phyloP scores from a whole-genome alignment of 768 basidiomycete genomes.

The Termitomyces titanicus region DNA sequence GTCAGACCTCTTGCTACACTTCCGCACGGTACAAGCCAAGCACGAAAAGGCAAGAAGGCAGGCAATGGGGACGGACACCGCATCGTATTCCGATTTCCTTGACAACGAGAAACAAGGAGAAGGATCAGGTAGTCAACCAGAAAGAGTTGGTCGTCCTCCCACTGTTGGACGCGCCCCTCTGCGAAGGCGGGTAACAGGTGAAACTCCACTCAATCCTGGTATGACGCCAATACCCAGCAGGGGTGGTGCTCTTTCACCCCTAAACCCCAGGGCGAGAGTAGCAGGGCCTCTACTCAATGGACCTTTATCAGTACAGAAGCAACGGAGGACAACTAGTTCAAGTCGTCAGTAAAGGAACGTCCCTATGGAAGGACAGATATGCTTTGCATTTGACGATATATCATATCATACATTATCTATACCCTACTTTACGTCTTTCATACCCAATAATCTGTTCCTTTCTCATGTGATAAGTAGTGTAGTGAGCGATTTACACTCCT shows the following conservation, averaged over 20 bases:
- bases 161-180: conserved; percentile 40
- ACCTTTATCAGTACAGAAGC: conserved; percentile 11
- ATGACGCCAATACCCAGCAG: conserved; percentile 28
- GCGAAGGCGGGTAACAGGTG: conserved; percentile 64
- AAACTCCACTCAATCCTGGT: conserved; percentile 28
- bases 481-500: not conserved
- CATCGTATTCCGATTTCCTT: conserved; percentile 45
- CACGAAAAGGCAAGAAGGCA: conserved; percentile 91
- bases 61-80: conserved; percentile 61
- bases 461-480: not conserved
- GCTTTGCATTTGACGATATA: not conserved
- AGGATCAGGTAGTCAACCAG: conserved; percentile 17
- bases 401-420: conserved; percentile 11
- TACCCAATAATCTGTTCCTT: not conserved
- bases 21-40: conserved; percentile 82
- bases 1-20: conserved; percentile 91
- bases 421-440: conserved; percentile 5
- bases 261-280: conserved; percentile 69
- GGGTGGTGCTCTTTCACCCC: conserved; percentile 56
- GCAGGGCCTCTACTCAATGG: conserved; percentile 37
- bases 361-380: not conserved
- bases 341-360: conserved; percentile 24
- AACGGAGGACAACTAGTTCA: conserved; percentile 39
- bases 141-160: conserved; percentile 20
- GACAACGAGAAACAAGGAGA: conserved; percentile 41